Evolutionary conservation across 805 yeast genomes (phyloP).

Genomic region (Suhomyces sp.): DNA sequence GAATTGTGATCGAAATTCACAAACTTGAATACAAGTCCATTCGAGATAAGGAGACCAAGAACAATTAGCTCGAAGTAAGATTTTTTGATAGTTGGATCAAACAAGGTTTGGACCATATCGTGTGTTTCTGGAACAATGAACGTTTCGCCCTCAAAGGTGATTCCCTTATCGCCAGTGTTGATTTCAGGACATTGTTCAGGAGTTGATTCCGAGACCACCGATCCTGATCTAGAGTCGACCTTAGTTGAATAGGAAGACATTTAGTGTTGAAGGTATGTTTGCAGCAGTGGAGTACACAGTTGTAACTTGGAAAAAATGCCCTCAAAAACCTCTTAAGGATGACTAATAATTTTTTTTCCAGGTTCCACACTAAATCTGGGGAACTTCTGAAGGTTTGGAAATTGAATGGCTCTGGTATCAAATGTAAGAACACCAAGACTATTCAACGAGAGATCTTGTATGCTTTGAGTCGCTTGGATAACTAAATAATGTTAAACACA

Average conservation of each 20-base stretch:
- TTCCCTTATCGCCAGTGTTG: constrained; percentile 27
- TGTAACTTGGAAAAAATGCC: neutral
- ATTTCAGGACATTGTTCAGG: neutral
- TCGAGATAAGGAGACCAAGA: constrained; percentile 36
- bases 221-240: neutral
- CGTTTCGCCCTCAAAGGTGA: constrained; percentile 43
- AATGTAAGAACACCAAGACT: neutral
- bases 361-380: neutral
- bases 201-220: neutral
- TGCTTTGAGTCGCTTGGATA: neutral
- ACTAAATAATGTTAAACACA: neutral
- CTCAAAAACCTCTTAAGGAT: neutral
- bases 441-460: neutral
- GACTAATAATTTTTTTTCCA: neutral
- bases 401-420: neutral
- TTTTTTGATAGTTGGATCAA: constrained; percentile 72
- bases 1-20: constrained; percentile 17
- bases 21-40: constrained; percentile 29
- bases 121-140: constrained; percentile 62
- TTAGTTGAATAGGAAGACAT: constrained; percentile 3
- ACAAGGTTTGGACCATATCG: constrained; percentile 78
- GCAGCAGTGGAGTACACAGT: neutral
- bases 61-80: constrained; percentile 65
- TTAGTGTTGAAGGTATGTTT: neutral
- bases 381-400: neutral